Evolutionary conservation across 225 moss, liverwort and hornwort genomes (phyloP), one percentile per base, ranked within the genome.

Genomic region (Sphagnum contortum): DNA sequence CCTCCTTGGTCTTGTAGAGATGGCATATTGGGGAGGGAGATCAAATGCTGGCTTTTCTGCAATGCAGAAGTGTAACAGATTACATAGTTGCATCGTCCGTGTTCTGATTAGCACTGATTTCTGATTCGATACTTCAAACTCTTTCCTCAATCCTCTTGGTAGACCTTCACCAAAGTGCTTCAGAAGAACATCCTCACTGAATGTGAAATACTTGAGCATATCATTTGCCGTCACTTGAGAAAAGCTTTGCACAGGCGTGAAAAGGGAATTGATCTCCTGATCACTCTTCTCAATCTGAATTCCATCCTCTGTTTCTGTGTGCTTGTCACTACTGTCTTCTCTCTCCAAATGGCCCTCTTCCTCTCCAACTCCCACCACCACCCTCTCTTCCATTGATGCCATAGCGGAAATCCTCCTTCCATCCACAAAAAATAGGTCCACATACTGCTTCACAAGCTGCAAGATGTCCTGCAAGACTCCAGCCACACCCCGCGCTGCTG

Each of bases 151-250:
- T 48, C 82, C 86, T 57, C 83, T 65, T 13, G 98, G 89, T 29
- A 98, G 75, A 68, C 91, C 98, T 75, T 98, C 98, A 68, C 91
- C 93, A 68, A 98, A 93, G 63, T 76, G 90, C 12, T 75, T 80
- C 49, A 76, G 69, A 8, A 61, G 53, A 54, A 83, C 87, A 66
- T 93, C 72, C 45, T 83, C 73, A 69, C 87, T 87, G 70, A 67
- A 79, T 66, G 78, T 81, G 46, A 85, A 74, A 71, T 85, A 85
- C 72, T 85, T 85, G 52, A 73, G 47, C 9, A 74, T 75, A 50
- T 81, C 85, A 2, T 79, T 73, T 44, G 65, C 76, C 47, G 52
- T 72, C 14, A 81, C 81, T 71, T 76, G 66, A 71, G 72, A 69
- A 13, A 85, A 71, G 71, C 72, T 85, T 47, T 71, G 68, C 55